These are phyloP conservation scores for Rhizodiscina lignyota DNA, from an alignment of 495 filamentous ascomycete genomes.

Conservation along the genomic window DNA sequence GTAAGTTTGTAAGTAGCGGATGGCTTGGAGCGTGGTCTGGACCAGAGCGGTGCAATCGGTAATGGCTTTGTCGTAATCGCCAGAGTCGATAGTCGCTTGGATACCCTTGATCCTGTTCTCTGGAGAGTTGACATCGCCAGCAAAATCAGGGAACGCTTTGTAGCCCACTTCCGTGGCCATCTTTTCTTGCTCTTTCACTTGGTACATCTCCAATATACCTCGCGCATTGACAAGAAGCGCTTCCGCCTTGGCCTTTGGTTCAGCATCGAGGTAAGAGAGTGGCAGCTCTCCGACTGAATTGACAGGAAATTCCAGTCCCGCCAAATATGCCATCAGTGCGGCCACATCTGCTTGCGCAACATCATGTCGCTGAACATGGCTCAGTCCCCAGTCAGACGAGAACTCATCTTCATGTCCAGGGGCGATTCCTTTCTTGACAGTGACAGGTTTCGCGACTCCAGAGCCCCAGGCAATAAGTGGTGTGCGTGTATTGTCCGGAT, in stretches of 20 bases:
- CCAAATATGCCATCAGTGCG: slow-evolving; percentile 91
- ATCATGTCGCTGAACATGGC: slow-evolving; percentile 69
- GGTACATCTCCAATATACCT: slow-evolving; percentile 92
- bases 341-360: slow-evolving; percentile 92
- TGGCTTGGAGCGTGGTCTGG: slow-evolving; percentile 58
- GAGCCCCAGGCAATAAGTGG: slow-evolving; percentile 91
- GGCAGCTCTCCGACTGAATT: slow-evolving; percentile 95
- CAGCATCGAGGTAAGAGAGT: slow-evolving; percentile 58
- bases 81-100: slow-evolving; percentile 44
- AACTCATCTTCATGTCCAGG: slow-evolving; percentile 86
- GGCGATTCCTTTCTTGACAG: slow-evolving; percentile 32
- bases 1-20: slow-evolving; percentile 88
- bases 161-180: slow-evolving; percentile 58
- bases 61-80: slow-evolving; percentile 58
- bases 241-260: slow-evolving; percentile 59
- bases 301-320: slow-evolving; percentile 77
- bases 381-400: slow-evolving; percentile 74
- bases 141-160: slow-evolving; percentile 47
- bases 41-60: slow-evolving; percentile 57
- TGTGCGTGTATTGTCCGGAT: slow-evolving; percentile 93
- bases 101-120: slow-evolving; percentile 55
- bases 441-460: slow-evolving; percentile 63
- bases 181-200: slow-evolving; percentile 83
- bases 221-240: slow-evolving; percentile 74
- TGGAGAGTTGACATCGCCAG: slow-evolving; percentile 34